Evolutionary conservation across 1,139 yeast species (phyloP).

Genomic region (Kluyveromyces sp.): DNA sequence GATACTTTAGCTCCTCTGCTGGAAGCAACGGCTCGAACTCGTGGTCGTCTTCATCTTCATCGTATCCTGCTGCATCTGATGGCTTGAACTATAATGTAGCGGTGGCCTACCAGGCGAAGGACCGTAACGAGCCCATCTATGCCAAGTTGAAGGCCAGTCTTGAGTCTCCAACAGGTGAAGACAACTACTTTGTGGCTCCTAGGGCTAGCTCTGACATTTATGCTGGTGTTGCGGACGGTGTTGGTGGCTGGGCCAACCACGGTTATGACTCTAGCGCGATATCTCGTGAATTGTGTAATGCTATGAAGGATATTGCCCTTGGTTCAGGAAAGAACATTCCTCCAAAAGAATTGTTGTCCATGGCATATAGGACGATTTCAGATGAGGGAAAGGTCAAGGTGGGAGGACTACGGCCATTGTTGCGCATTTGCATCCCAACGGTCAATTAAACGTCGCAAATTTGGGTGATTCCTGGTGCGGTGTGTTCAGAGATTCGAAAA

Average conservation of each 20-base stretch:
- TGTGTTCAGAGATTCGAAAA: slow-evolving; percentile 58
- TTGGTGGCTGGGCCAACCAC: slow-evolving; percentile 93
- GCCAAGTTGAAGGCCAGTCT: slow-evolving; percentile 28
- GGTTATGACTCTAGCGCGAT: slow-evolving; percentile 86
- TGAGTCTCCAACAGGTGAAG: slow-evolving; percentile 75
- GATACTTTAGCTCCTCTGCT: slow-evolving; percentile 3
- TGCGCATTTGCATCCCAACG: slow-evolving; percentile 59
- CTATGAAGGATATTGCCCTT: slow-evolving; percentile 30
- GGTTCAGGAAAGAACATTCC: slow-evolving; percentile 14
- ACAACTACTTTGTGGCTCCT: slow-evolving; percentile 58
- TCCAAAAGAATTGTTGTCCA: slow-evolving; percentile 46
- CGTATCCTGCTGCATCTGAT: slow-evolving; percentile 1
- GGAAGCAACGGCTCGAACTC: slow-evolving; percentile 1
- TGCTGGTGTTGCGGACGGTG: slow-evolving; percentile 94
- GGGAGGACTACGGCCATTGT: slow-evolving; percentile 94
- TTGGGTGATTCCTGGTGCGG: slow-evolving; percentile 96
- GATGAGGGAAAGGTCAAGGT: slow-evolving; percentile 60
- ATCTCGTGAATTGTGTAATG: slow-evolving; percentile 56
- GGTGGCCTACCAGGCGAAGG: slow-evolving; percentile 69
- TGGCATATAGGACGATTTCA: slow-evolving; percentile 49
- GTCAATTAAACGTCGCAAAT: slow-evolving; percentile 59
- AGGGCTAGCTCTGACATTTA: slow-evolving; percentile 36
- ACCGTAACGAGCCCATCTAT: slow-evolving; percentile 42
- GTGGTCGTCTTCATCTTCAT: slow-evolving; percentile 5
- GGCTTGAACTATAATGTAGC: slow-evolving; percentile 44